Evolutionary conservation across 331 rosid species (phyloP).

Genomic region (Saraca asoca): DNA sequence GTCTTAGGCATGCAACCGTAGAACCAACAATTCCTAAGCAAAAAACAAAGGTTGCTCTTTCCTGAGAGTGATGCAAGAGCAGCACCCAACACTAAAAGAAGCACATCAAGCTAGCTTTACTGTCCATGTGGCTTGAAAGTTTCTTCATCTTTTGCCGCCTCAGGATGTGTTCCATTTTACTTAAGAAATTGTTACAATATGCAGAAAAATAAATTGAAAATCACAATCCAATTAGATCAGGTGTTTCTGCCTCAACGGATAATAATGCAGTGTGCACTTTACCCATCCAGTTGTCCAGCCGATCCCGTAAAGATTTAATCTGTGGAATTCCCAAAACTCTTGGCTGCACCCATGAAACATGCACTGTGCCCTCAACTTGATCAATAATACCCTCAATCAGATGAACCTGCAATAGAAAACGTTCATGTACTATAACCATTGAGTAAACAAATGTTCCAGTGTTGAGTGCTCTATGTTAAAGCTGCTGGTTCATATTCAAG

Average conservation of each 20-base stretch:
- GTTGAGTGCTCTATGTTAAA: neutral
- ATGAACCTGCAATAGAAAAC: conserved; percentile 68
- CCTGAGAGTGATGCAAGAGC: conserved; percentile 54
- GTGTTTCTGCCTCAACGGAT: conserved; percentile 97
- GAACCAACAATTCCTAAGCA: conserved; percentile 56
- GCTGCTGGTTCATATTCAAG: neutral
- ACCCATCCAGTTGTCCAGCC: conserved; percentile 77
- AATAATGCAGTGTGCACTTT: conserved; percentile 84
- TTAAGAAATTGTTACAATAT: conserved; percentile 54
- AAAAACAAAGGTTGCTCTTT: conserved; percentile 57
- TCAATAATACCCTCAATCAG: conserved; percentile 96
- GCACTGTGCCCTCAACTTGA: conserved; percentile 92
- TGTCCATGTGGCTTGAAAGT: conserved; percentile 43
- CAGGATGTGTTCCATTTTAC: conserved; percentile 39
- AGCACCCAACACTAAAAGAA: conserved; percentile 54
- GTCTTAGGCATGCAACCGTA: conserved; percentile 60
- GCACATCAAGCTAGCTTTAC: conserved; percentile 49
- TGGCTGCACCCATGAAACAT: conserved; percentile 99
- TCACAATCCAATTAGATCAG: conserved; percentile 86
- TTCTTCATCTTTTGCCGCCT: conserved; percentile 42
- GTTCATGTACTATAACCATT: neutral
- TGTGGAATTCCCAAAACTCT: conserved; percentile 92
- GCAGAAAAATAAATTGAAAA: conserved; percentile 42
- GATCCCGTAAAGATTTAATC: conserved; percentile 81
- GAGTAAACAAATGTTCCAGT: neutral